Evolutionary conservation across 2,329 filamentous ascomycete genomes (phyloP), one percentile per base, ranked within the genome.

Genomic region (Teratosphaeria destructans): DNA sequence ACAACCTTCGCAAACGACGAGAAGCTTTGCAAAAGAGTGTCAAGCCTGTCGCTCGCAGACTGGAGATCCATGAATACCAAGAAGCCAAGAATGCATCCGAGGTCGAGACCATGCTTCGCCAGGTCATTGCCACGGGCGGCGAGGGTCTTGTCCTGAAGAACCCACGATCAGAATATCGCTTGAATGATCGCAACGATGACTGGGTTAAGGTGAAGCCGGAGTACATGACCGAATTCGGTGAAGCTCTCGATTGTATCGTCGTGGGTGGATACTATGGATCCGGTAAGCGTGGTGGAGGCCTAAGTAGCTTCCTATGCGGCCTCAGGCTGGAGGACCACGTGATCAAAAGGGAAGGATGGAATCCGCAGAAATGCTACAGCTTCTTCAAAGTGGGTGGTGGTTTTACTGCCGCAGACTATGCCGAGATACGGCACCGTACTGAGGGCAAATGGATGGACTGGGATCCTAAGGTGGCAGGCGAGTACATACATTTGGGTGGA

Each of bases 201-300:
- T 99, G 94, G 94, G 87, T 96, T 76, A 99, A 99, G 72, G 92
- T 99, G 8, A 99, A 99, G 69, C 94, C 94, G 1, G 94, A 99
- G 64, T 99, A 99, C 73, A 96, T 97, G 92, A 86, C 86, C 2
- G 93, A 96, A 63, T 96, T 94, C 71, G 94, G 94, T 62, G 93
- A 97, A 74, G 90, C 88, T 0, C 83, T 99, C 3, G 94, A 99
- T 71, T 90, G 91, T 65, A 77, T 96, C 14, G 80, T 99, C 16
- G 84, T 99, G 57, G 94, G 93, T 58, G 94, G 90, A 8, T 97
- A 96, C 75, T 99, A 89, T 71, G 94, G 94, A 14, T 89, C 88
- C 34, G 94, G 94, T 0, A 85, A 83, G 59, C 84, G 94, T 55
- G 94, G 94, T 55, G 94, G 93, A 49, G 83, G 77, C 1, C 77